Percentiles rank a stretch among this genome's conserved stretches.
Conservation (phyloP, 2,329 filamentous ascomycete genomes). For the Aspergillus awamori region DNA sequence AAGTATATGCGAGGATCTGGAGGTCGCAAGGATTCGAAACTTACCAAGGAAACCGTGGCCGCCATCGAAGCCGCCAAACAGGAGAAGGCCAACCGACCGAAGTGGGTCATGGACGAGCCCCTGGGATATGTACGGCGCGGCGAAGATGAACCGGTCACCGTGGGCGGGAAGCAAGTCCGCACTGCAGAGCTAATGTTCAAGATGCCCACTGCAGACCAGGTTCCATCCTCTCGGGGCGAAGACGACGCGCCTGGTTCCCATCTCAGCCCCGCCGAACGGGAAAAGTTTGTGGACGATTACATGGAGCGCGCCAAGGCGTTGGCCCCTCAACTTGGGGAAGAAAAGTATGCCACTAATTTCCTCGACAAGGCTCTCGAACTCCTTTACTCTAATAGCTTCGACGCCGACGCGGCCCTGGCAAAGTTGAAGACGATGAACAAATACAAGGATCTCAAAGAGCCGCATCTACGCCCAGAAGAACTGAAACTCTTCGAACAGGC, state of each 20-base stretch:
- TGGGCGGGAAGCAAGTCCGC: slow-evolving; percentile 69
- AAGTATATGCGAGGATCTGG: slow-evolving; percentile 63
- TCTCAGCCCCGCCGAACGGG: slow-evolving; percentile 44
- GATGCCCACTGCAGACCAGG: slow-evolving; percentile 62
- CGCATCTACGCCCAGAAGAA: slow-evolving; percentile 75
- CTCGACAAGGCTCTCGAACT: slow-evolving; percentile 79
- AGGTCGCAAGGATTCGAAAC: slow-evolving; percentile 74
- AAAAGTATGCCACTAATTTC: slow-evolving; percentile 79
- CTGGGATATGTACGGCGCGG: slow-evolving; percentile 82
- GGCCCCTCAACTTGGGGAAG: slow-evolving; percentile 69
- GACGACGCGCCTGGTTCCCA: slow-evolving; percentile 44
- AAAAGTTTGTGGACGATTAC: slow-evolving; percentile 72
- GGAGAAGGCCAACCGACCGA: slow-evolving; percentile 78
- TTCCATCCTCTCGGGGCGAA: slow-evolving; percentile 47
- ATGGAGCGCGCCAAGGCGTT: slow-evolving; percentile 70
- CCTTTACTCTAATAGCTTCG: slow-evolving; percentile 71
- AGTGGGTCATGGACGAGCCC: slow-evolving; percentile 92
- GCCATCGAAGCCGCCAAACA: slow-evolving; percentile 80
- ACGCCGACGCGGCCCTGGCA: slow-evolving; percentile 70
- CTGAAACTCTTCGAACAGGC: slow-evolving; percentile 90
- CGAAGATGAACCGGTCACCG: slow-evolving; percentile 67
- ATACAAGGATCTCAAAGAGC: slow-evolving; percentile 77
- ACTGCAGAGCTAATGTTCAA: slow-evolving; percentile 79
- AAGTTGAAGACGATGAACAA: slow-evolving; percentile 69
- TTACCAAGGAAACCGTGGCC: slow-evolving; percentile 77